Base-by-base conservation (phyloP, 371 early-diverging fungal genomes). In the Dichotomocladium elegans region DNA sequence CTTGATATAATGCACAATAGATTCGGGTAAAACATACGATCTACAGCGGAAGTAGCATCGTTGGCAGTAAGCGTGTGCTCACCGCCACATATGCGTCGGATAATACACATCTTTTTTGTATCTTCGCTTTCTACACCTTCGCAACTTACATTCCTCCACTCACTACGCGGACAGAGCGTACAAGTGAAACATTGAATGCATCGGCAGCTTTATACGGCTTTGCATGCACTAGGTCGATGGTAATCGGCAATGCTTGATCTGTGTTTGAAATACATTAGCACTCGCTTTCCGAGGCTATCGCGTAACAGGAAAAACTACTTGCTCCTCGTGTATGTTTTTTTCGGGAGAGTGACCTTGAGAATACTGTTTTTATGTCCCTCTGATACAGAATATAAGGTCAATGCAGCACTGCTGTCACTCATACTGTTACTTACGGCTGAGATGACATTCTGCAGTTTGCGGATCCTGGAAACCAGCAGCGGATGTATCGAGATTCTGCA, bases 101-200 rank as follows among this genome's bases (percentile, higher is more conserved):
- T 42, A 3, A 42, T 46, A 8, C 15, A 15, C 27, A 29, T 29
- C 11, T 31, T 47, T 17, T 8, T 26, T 33, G 12, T 21, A 17
- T 15, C 1, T 24, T 22, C 34, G n/a, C n/a, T n/a, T 26, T 43
- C 49, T 41, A 61, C 48, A 35, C 30, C 2, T 26, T 25, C n/a
- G n/a, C n/a, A n/a, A 34, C 51, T 55, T 51, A 61, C 61, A 37
- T 41, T 40, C 51, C 56, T 47, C 44, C 53, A 31, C 61, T 55
- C 12, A 56, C 10, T 5, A 61, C 31, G 25, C 52, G 44, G 17
- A 31, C 25, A 3, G 25, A 17, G 9, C 53, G 51, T 17, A 56
- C 41, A 12, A 61, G 40, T 21, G 61, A 35, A 26, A 61, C 47
- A 15, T 44, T 50, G 19, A 61, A 11, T 9, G 37, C 52, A 14